Conservation (phyloP, 78 protist genomes). For the Creolimax fragrantissima region DNA sequence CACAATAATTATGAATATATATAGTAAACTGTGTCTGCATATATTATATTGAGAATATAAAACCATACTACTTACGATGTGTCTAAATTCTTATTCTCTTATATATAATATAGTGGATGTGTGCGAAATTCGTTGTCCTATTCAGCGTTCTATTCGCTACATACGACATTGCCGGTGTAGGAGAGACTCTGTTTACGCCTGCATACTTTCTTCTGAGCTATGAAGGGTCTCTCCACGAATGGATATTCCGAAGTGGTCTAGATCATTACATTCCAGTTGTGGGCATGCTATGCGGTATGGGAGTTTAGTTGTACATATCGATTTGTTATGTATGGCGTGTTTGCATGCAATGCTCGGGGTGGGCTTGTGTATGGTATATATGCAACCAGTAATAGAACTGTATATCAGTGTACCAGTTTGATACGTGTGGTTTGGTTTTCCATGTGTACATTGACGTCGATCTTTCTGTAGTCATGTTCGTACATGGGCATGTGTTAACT, state of each 20-base stretch:
- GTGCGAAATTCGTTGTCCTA: neutral
- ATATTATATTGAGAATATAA: too few species aligned
- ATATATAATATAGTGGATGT: neutral
- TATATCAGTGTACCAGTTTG: too few species aligned
- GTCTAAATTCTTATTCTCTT: neutral
- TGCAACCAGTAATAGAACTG: neutral
- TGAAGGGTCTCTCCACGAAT: conserved; percentile 10
- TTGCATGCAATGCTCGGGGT: neutral
- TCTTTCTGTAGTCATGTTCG: too few species aligned
- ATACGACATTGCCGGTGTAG: neutral
- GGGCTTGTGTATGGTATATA: neutral
- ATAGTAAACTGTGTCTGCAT: too few species aligned
- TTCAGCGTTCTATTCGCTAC: neutral
- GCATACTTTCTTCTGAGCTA: neutral
- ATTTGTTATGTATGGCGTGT: neutral
- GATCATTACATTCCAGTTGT: neutral
- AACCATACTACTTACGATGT: neutral
- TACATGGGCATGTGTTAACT: too few species aligned
- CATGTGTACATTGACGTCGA: too few species aligned
- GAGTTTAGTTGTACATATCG: neutral
- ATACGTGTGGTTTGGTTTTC: too few species aligned
- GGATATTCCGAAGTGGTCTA: conserved; percentile 9
- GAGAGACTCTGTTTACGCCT: neutral
- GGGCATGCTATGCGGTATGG: neutral
- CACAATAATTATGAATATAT: too few species aligned